Percentiles rank a stretch among this genome's conserved stretches.
Evolutionary conservation across 352 stramenopile genomes (phyloP).

Genomic region (Globisporangium sylvaticum): DNA sequence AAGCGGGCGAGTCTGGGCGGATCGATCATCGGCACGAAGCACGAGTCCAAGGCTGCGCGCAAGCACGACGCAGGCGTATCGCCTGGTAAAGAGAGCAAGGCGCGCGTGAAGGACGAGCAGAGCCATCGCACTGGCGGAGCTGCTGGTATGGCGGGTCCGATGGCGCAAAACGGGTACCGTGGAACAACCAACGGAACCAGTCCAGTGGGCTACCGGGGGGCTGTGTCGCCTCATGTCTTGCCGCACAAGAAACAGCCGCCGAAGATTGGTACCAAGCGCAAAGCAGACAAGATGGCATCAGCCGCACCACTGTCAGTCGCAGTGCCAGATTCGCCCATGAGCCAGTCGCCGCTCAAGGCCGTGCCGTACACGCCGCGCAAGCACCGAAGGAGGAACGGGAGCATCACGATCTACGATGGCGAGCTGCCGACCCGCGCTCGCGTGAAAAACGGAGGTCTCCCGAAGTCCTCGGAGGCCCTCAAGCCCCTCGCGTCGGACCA

Average conservation of each 20-base stretch:
- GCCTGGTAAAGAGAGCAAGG: neutral
- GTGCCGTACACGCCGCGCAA: constrained; percentile 35
- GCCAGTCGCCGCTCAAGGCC: constrained; percentile 7
- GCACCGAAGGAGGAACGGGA: constrained; percentile 28
- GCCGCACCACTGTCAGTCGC: neutral
- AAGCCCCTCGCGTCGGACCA: constrained; percentile 22
- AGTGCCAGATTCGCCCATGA: constrained; percentile 8
- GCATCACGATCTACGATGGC: constrained; percentile 15
- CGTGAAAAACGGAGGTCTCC: neutral
- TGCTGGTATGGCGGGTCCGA: neutral
- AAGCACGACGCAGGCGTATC: neutral
- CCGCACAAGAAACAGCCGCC: constrained; percentile 6
- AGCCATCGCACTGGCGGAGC: neutral
- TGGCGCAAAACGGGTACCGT: neutral
- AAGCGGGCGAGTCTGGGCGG: constrained; percentile 16
- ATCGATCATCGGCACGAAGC: constrained; percentile 11
- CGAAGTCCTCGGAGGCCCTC: constrained; percentile 7
- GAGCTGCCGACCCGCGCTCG: constrained; percentile 9
- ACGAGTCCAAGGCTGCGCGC: neutral
- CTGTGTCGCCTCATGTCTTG: neutral
- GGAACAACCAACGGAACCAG: neutral
- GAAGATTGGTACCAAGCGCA: constrained; percentile 1
- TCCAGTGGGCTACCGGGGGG: neutral
- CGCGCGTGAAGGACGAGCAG: constrained; percentile 1
- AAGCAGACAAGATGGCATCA: constrained; percentile 4